Percentiles rank a stretch among this genome's conserved stretches.
Conservation (phyloP, 345 rosid species). For the Excoecaria cochinchinensis region DNA sequence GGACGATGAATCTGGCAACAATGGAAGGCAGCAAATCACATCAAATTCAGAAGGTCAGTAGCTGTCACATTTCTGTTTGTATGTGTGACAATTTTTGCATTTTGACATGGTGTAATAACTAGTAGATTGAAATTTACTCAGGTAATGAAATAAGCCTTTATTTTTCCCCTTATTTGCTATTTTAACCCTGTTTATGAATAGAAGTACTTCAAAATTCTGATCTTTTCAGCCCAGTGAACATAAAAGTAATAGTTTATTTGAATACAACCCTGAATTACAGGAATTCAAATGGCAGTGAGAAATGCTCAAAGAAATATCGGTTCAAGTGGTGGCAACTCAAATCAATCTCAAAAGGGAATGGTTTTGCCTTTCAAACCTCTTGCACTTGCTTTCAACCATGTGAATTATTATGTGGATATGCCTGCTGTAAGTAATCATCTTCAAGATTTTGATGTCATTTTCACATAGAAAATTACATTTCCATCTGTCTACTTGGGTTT, state of each 20-base stretch:
- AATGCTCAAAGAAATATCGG: constrained; percentile 11
- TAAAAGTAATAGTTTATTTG: too few species aligned
- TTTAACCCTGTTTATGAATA: neutral
- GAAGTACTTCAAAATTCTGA: neutral
- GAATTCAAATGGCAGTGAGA: constrained; percentile 30
- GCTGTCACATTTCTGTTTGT: neutral
- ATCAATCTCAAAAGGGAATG: constrained; percentile 46
- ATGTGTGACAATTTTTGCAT: neutral
- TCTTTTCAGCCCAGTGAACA: neutral
- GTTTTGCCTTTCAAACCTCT: constrained; percentile 72
- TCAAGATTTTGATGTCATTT: neutral
- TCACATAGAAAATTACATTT: neutral
- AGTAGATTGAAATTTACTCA: neutral
- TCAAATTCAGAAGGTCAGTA: constrained; percentile 6
- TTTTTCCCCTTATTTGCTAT: neutral
- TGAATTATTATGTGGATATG: constrained; percentile 76
- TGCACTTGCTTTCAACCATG: constrained; percentile 65
- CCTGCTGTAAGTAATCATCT: constrained; percentile 53
- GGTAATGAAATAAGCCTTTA: neutral
- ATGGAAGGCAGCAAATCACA: neutral
- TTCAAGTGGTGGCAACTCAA: constrained; percentile 5
- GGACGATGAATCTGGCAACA: neutral
- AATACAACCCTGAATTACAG: neutral
- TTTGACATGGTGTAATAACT: neutral
- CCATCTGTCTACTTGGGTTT: neutral